Percentiles rank a stretch among this genome's conserved stretches.
Conservation (phyloP, 2,329 filamentous ascomycete species). For the Neobulgaria alba region DNA sequence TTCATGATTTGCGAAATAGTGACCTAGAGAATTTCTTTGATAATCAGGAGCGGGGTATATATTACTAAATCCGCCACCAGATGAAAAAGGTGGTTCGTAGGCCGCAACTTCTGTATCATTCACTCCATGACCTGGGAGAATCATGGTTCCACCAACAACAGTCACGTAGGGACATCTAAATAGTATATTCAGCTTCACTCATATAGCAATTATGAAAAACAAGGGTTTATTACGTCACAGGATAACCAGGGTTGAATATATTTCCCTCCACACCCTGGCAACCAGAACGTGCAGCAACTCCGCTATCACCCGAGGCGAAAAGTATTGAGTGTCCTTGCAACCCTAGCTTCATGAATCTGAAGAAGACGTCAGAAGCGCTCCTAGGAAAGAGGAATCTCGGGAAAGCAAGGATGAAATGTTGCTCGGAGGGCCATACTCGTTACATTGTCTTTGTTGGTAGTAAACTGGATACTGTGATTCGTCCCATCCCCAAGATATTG, state of each 20-base stretch:
- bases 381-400: too few species aligned
- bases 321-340: slow-evolving; percentile 58
- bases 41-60: slow-evolving; percentile 41
- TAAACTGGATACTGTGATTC: slow-evolving; percentile 54
- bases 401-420: too few species aligned
- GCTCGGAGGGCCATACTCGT: too few species aligned
- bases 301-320: slow-evolving; percentile 51
- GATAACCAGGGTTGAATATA: slow-evolving; percentile 41
- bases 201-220: too few species aligned
- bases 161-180: slow-evolving; percentile 62
- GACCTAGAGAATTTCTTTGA: slow-evolving; percentile 36
- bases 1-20: slow-evolving; percentile 32
- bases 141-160: slow-evolving; percentile 52
- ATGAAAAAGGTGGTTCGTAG: slow-evolving; percentile 35
- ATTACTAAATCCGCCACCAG: slow-evolving; percentile 41
- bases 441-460: slow-evolving; percentile 54
- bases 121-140: slow-evolving; percentile 33
- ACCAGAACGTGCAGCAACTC: slow-evolving; percentile 45
- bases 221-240: too few species aligned
- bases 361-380: too few species aligned
- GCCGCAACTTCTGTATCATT: slow-evolving; percentile 17
- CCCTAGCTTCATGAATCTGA: slow-evolving; percentile 59
- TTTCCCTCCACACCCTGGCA: slow-evolving; percentile 29
- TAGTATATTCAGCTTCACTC: too few species aligned
- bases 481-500: slow-evolving; percentile 58